Evolutionary conservation across 1,284 basidiomycete genomes (phyloP), one percentile per base, ranked within the genome.

Genomic region (Ceratorhiza oryzae-sativae): DNA sequence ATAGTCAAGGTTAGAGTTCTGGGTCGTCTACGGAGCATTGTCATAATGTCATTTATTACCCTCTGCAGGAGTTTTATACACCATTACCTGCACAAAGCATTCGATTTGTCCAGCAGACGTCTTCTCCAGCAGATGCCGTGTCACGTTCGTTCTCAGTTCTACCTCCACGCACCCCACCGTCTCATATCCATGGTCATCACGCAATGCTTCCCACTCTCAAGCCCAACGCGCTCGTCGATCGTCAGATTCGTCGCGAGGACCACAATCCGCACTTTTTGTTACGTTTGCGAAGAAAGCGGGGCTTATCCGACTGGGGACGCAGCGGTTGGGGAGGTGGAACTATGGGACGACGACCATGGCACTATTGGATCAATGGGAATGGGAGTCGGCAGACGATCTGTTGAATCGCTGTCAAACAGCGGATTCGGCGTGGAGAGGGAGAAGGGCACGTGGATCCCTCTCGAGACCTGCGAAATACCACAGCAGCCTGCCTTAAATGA

Each of bases 251-350:
- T 59, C 71, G 59, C 58, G 88, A 25, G 84, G 85, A 75, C 86
- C 85, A 2, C 91, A 92, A 75, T 86, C 90, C 76, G 87, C 86
- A 75, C 81, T 93, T 12, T 93, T 93, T 76, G 87, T 92, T 71
- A 81, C 88, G 30, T 93, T 93, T 77, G 92, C 93, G 78, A 93
- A 93, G 81, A 93, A 90, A 77, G 90, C 91, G 0, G 86, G 88
- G 25, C 82, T 91, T 79, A 92, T 93, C 76, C 88, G 91, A 32
- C 79, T 93, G 86, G 87, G 2, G 91, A 93, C 79, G 86, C 92
- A 46, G 88, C 90, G 15, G 91, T 92, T 5, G 86, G 88, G 34
- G 92, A 93, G 78, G 82, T 93, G 42, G 88, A 90, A 60, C 80
- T 92, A 49, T 85, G 83, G 75, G 90, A 90, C 59, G 83, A 86